Percentiles rank a stretch among this genome's conserved stretches.
Evolutionary conservation across 345 rosid genomes (phyloP).

Genomic region (Angophora floribunda): DNA sequence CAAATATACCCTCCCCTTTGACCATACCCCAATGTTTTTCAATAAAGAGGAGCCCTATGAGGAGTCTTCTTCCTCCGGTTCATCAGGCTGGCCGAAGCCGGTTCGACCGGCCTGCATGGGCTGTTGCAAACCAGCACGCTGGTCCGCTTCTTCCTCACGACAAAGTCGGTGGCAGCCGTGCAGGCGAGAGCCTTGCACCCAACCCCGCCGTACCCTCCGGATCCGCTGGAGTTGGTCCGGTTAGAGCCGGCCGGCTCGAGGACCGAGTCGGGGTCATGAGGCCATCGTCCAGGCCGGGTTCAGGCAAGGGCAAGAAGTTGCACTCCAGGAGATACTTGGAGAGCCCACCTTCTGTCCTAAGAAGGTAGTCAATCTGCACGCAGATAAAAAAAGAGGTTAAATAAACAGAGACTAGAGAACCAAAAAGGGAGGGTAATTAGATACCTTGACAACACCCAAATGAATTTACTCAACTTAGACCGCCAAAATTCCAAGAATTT

Average conservation of each 20-base stretch:
- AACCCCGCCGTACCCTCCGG: constrained; percentile 39
- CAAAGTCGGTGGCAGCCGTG: constrained; percentile 58
- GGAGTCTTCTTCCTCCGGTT: constrained; percentile 81
- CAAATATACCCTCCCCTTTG: not conserved
- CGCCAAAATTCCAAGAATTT: not conserved
- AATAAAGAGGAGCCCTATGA: constrained; percentile 80
- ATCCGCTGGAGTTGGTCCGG: constrained; percentile 46
- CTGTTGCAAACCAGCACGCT: constrained; percentile 23
- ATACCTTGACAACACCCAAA: not conserved
- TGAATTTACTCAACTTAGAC: not conserved
- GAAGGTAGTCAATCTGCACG: constrained; percentile 46
- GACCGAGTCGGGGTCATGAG: constrained; percentile 52
- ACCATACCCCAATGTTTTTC: not conserved
- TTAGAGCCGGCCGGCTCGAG: constrained; percentile 47
- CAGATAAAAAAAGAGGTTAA: not conserved
- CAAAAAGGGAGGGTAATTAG: not conserved
- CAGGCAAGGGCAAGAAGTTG: constrained; percentile 50
- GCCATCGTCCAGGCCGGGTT: constrained; percentile 26
- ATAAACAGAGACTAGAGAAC: not conserved
- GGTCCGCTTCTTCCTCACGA: constrained; percentile 78
- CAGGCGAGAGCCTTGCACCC: constrained; percentile 45
- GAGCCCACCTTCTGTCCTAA: constrained; percentile 45
- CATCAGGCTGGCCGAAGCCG: constrained; percentile 28
- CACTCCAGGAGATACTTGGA: constrained; percentile 55
- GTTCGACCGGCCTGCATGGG: constrained; percentile 24